Conservation (phyloP, 306 rosid species). For the Pterocarpus macrocarpus region DNA sequence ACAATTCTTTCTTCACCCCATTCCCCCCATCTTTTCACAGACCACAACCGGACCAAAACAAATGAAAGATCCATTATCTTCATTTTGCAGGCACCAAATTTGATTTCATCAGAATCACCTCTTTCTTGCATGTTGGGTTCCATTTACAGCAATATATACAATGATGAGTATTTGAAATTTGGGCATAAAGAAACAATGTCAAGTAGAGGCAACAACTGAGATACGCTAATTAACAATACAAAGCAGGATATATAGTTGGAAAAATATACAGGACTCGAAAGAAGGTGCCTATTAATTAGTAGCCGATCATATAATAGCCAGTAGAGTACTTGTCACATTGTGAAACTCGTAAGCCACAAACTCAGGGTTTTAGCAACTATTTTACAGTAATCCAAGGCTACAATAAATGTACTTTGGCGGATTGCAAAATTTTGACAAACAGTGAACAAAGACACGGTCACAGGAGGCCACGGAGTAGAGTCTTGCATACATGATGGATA, state of each 20-base stretch:
- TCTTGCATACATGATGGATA: background rate
- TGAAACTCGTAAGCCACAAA: slow-evolving; percentile 18
- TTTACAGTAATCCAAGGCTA: background rate
- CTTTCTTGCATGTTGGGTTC: background rate
- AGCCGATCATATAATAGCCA: slow-evolving; percentile 28
- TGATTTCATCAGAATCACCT: background rate
- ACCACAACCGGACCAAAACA: background rate
- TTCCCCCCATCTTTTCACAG: background rate
- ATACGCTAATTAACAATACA: background rate
- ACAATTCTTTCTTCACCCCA: background rate
- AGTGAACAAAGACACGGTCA: background rate
- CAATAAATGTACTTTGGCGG: slow-evolving; percentile 28
- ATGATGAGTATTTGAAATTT: slow-evolving; percentile 19
- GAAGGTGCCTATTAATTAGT: background rate
- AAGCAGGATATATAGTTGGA: too few relatives aligned
- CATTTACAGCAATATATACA: slow-evolving; percentile 1
- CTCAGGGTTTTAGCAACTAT: background rate
- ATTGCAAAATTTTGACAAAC: background rate
- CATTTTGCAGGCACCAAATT: background rate
- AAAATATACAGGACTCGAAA: too few relatives aligned
- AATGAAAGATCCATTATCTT: background rate
- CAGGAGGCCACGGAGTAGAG: slow-evolving; percentile 6
- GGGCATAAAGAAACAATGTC: background rate
- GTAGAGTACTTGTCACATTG: background rate
- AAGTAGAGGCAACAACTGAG: slow-evolving; percentile 23